A percentile compares a stretch with the other conserved stretches of the same genome.
These are phyloP conservation scores for Xerocomellus chrysenteron DNA, from an alignment of 768 basidiomycete genomes.

Conservation along the genomic window DNA sequence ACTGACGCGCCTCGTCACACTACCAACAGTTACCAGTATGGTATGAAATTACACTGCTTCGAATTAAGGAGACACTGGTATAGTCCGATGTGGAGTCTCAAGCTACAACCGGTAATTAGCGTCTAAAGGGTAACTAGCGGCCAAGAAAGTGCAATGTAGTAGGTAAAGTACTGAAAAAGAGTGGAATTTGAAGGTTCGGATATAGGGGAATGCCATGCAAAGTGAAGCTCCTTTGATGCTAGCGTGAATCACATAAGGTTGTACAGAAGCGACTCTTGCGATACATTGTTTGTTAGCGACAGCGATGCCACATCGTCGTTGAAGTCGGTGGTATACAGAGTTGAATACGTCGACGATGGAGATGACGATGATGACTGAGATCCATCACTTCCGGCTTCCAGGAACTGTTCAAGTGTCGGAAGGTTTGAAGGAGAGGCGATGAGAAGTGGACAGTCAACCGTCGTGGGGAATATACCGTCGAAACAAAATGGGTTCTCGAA, in stretches of 20 bases:
- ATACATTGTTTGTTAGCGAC: constrained; percentile 5
- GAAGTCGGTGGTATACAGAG: constrained; percentile 10
- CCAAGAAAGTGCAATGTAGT: neutral
- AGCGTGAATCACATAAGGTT: constrained; percentile 15
- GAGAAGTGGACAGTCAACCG: constrained; percentile 9
- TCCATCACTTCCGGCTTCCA: constrained; percentile 14
- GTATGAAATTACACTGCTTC: neutral
- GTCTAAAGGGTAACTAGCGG: constrained; percentile 2
- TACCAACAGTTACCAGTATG: neutral
- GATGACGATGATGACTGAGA: constrained; percentile 23
- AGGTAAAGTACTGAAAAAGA: constrained; percentile 10
- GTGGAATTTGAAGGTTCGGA: neutral
- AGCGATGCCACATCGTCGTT: constrained; percentile 7
- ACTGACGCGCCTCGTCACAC: constrained; percentile 12
- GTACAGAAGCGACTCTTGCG: constrained; percentile 16
- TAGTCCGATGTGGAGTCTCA: neutral
- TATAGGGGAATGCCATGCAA: neutral
- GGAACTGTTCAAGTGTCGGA: constrained; percentile 14
- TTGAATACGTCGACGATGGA: constrained; percentile 25
- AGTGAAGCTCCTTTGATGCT: constrained; percentile 1
- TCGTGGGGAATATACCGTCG: constrained; percentile 1
- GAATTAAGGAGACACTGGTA: neutral
- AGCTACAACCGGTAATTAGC: neutral
- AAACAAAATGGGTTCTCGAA: constrained; percentile 3
- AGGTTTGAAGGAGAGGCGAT: constrained; percentile 5